Evolutionary conservation across 805 yeast species (phyloP).

Genomic region (Kregervanrija delftensis): DNA sequence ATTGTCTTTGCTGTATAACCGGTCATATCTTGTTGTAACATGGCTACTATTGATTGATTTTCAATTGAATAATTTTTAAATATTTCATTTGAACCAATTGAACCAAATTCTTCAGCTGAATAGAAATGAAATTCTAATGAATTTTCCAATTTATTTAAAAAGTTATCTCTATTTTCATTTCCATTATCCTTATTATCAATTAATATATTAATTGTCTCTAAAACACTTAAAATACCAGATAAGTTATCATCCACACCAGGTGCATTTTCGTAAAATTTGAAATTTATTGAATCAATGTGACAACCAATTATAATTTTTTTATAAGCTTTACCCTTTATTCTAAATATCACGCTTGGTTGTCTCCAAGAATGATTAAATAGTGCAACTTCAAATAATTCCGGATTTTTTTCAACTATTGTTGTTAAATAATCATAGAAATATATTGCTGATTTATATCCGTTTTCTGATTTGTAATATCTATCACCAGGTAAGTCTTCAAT

Average conservation of each 20-base stretch:
- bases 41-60: slow-evolving; percentile 57
- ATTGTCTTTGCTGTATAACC: slow-evolving; percentile 56
- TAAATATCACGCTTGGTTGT: slow-evolving; percentile 70
- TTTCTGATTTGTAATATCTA: slow-evolving; percentile 65
- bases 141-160: slow-evolving; percentile 31
- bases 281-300: slow-evolving; percentile 80
- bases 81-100: slow-evolving; percentile 78
- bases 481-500: slow-evolving; percentile 33
- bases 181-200: slow-evolving; percentile 12
- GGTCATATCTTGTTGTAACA: slow-evolving; percentile 95
- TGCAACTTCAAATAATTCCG: slow-evolving; percentile 28
- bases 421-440: slow-evolving; percentile 55
- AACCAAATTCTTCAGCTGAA: slow-evolving; percentile 92
- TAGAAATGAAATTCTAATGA: slow-evolving; percentile 90
- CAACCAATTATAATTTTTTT: slow-evolving; percentile 71
- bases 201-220: slow-evolving; percentile 69
- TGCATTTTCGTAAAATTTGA: slow-evolving; percentile 57
- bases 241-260: slow-evolving; percentile 98
- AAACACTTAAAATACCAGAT: slow-evolving; percentile 71
- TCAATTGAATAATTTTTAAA: slow-evolving; percentile 45
- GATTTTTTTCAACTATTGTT: slow-evolving; percentile 18
- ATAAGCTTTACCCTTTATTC: slow-evolving; percentile 34
- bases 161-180: slow-evolving; percentile 12
- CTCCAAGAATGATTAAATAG: slow-evolving; percentile 67
- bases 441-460: slow-evolving; percentile 63